Evolutionary conservation across 208 protist genomes (phyloP).

Genomic region (Zelonia costaricensis): DNA sequence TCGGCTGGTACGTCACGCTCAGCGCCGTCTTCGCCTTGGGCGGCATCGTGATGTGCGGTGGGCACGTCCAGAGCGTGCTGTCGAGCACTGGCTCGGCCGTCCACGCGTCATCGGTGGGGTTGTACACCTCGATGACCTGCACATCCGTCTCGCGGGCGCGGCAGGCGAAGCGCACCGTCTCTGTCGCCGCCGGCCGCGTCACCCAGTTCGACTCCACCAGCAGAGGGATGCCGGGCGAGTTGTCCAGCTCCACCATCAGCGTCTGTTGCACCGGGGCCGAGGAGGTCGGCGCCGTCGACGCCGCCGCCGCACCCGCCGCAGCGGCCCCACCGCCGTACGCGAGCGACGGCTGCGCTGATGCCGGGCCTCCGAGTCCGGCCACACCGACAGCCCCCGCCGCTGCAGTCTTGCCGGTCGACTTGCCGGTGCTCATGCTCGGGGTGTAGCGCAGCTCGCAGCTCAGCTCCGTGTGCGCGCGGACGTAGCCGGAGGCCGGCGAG

Average conservation of each 20-base stretch:
- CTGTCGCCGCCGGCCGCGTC: conserved; percentile 60
- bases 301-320: not conserved
- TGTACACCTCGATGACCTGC: conserved; percentile 81
- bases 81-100: conserved; percentile 86
- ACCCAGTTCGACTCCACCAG: conserved; percentile 87
- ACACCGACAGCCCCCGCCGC: not conserved
- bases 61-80: conserved; percentile 73
- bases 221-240: conserved; percentile 65
- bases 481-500: conserved; percentile 73
- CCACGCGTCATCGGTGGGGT: conserved; percentile 79
- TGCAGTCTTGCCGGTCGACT: not conserved
- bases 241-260: conserved; percentile 83
- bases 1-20: conserved; percentile 89
- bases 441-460: conserved; percentile 91
- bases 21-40: conserved; percentile 61
- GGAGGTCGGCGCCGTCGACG: conserved; percentile 4
- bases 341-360: not conserved
- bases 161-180: conserved; percentile 78
- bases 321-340: not conserved
- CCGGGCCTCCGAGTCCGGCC: no score
- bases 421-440: conserved; percentile 32
- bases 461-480: conserved; percentile 90
- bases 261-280: conserved; percentile 32
- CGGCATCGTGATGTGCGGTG: conserved; percentile 73
- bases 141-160: conserved; percentile 70